Percentiles rank a stretch among this genome's conserved stretches.
Evolutionary conservation across 805 yeast species (phyloP).

Genomic region (Candida pseudoglaebosa): DNA sequence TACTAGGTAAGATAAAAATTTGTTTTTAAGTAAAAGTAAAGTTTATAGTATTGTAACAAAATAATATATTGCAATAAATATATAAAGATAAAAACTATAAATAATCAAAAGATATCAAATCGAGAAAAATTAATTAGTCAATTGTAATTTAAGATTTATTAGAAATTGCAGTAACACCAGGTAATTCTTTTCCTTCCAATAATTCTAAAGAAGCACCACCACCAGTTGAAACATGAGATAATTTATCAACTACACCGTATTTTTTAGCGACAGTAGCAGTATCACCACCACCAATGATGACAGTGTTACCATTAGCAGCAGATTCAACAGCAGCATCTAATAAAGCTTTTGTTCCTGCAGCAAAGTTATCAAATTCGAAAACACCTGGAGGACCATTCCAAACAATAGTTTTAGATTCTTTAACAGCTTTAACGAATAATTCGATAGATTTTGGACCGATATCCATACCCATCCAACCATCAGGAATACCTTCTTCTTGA

Average conservation of each 20-base stretch:
- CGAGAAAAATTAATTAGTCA: background rate
- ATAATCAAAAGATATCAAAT: background rate
- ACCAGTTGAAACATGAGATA: constrained; percentile 98
- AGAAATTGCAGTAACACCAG: constrained; percentile 94
- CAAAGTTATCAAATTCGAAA: constrained; percentile 91
- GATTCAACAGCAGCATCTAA: constrained; percentile 86
- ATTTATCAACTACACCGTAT: constrained; percentile 92
- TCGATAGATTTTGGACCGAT: constrained; percentile 86
- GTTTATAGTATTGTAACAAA: background rate
- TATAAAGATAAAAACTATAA: background rate
- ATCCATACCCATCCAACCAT: constrained; percentile 93
- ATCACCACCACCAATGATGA: constrained; percentile 99
- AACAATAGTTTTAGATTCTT: constrained; percentile 93
- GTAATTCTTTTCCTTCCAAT: constrained; percentile 96
- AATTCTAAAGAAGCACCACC: constrained; percentile 99
- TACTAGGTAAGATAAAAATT: no score
- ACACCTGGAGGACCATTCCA: constrained; percentile 99
- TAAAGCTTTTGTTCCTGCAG: constrained; percentile 86
- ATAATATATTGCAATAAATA: background rate
- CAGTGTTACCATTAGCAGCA: constrained; percentile 84
- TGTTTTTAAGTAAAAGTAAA: background rate
- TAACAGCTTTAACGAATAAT: constrained; percentile 77
- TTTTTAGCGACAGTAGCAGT: constrained; percentile 99
- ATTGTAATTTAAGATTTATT: constrained; percentile 42
- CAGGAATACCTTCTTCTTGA: constrained; percentile 90